Conservation (phyloP, 805 yeast genomes). For the Barnettozyma wickerhamii region DNA sequence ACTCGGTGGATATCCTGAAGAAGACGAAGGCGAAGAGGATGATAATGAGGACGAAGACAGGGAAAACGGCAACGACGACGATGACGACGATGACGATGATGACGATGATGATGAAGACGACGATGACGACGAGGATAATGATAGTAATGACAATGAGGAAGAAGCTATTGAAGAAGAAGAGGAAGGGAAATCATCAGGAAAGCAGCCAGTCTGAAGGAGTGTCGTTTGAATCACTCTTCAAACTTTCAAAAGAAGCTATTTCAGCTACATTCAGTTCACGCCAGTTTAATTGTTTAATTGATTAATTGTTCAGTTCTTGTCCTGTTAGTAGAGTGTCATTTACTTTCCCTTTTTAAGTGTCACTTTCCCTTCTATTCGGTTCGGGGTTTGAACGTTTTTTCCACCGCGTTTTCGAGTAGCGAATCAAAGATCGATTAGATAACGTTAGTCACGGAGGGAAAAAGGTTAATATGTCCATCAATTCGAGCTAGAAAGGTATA, state of each 20-base stretch:
- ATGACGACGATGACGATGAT: constrained; percentile 37
- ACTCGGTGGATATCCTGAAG: constrained; percentile 58
- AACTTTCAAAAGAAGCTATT: no score
- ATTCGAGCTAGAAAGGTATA: neutral
- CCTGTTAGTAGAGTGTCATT: no score
- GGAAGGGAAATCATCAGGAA: neutral
- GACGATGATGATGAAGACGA: constrained; percentile 30
- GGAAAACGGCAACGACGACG: constrained; percentile 43
- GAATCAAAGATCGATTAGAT: constrained; percentile 6
- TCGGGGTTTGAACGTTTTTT: constrained; percentile 1
- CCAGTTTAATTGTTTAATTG: no score
- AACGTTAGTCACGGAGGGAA: neutral
- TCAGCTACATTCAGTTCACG: no score
- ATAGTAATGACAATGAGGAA: constrained; percentile 13
- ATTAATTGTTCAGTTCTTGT: no score
- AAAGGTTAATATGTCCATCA: no score
- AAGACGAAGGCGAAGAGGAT: constrained; percentile 45
- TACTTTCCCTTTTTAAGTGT: neutral
- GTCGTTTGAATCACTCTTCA: neutral
- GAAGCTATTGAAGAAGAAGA: constrained; percentile 26
- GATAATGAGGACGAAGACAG: constrained; percentile 42
- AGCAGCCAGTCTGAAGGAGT: neutral
- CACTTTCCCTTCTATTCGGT: neutral
- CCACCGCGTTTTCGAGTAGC: neutral
- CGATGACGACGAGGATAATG: constrained; percentile 10